Percentiles rank a stretch among this genome's conserved stretches.
Evolutionary conservation across 169 alveolate species (phyloP).

Genomic region (Plasmodium gonderi): DNA sequence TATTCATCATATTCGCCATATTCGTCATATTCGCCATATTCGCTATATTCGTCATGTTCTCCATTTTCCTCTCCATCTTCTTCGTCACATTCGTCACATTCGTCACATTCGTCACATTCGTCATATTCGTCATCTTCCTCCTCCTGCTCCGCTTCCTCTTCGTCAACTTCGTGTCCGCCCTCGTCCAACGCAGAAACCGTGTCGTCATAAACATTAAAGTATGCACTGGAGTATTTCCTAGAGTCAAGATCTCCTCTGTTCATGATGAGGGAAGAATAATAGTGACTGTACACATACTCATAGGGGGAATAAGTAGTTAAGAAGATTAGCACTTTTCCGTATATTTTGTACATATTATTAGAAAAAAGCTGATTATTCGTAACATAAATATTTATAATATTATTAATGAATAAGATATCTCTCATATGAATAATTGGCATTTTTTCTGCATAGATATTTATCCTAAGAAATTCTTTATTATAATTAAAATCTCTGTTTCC

Average conservation of each 20-base stretch:
- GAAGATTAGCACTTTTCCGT: constrained; percentile 52
- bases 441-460: constrained; percentile 71
- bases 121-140: neutral
- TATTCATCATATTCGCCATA: neutral
- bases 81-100: neutral
- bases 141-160: neutral
- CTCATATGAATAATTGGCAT: constrained; percentile 58
- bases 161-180: neutral
- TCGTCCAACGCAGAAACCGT: neutral
- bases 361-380: constrained; percentile 10
- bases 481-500: constrained; percentile 39
- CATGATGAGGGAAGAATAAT: constrained; percentile 25
- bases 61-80: neutral
- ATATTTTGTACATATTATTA: constrained; percentile 37
- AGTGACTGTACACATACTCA: constrained; percentile 58
- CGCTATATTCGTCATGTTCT: neutral
- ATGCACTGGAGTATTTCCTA: constrained; percentile 41
- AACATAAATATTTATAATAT: constrained; percentile 52
- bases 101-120: neutral
- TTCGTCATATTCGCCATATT: neutral
- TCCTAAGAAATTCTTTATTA: constrained; percentile 38
- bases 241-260: neutral
- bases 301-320: constrained; percentile 69
- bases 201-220: constrained; percentile 43
- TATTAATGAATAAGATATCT: constrained; percentile 50